phyloP scores from a whole-genome alignment of 2,329 filamentous ascomycete species.

The Rutstroemia sp. region DNA sequence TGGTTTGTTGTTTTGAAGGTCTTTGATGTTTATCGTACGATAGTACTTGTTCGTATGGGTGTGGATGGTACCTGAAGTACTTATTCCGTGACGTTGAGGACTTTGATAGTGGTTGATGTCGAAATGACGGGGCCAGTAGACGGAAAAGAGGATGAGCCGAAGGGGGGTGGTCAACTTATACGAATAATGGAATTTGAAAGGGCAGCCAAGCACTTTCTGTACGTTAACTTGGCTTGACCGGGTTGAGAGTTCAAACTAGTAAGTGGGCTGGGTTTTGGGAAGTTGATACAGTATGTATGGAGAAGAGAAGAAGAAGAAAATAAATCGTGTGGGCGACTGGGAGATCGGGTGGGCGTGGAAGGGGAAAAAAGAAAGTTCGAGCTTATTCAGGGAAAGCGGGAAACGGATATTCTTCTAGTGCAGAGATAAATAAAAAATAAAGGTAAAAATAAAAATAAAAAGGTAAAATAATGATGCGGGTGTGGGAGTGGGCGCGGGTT shows the following conservation, averaged over 20 bases:
- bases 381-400: not conserved
- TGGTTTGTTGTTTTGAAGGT: not conserved
- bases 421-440: not conserved
- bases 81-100: not conserved
- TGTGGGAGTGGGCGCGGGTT: not conserved
- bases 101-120: constrained; percentile 1
- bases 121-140: constrained; percentile 14
- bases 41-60: not conserved
- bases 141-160: constrained; percentile 22
- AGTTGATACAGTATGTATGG: not conserved
- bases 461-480: not conserved
- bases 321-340: not conserved
- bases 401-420: no score
- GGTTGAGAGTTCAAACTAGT: not conserved
- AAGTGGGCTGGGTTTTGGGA: not conserved
- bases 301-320: not conserved
- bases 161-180: constrained; percentile 19
- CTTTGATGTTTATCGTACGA: not conserved
- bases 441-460: not conserved
- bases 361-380: not conserved
- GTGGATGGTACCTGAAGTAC: not conserved
- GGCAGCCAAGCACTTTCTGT: not conserved
- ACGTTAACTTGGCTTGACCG: not conserved
- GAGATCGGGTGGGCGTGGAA: not conserved
- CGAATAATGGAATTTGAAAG: not conserved